Conservation (phyloP, 768 basidiomycete species). For the Auriculariales sp. region DNA sequence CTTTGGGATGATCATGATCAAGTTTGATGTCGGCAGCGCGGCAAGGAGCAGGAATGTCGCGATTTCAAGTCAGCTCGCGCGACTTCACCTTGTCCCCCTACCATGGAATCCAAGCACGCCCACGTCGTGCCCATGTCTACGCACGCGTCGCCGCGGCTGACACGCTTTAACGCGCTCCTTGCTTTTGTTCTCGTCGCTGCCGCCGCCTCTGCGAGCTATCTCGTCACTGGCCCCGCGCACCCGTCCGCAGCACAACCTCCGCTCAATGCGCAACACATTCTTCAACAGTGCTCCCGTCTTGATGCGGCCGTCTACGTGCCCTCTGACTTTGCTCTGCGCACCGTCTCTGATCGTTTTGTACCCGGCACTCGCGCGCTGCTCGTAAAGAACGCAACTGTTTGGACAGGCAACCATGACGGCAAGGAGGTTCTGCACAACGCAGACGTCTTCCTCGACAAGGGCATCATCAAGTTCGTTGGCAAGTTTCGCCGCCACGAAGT, state of each 20-base stretch:
- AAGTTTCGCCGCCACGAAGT: constrained; percentile 18
- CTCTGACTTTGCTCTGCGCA: constrained; percentile 15
- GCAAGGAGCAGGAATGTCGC: no score
- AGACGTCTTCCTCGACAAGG: constrained; percentile 54
- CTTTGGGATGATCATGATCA: no score
- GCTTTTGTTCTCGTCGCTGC: not conserved
- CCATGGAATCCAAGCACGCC: no score
- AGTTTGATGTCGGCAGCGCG: no score
- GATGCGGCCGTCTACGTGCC: constrained; percentile 16
- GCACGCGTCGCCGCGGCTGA: no score
- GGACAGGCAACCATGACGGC: constrained; percentile 45
- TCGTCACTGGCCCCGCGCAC: not conserved
- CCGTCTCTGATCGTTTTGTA: constrained; percentile 48
- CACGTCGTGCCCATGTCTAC: no score
- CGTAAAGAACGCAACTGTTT: constrained; percentile 35
- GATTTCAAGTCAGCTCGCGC: no score
- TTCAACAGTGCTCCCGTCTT: constrained; percentile 15
- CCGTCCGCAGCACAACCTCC: not conserved
- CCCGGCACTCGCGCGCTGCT: constrained; percentile 48
- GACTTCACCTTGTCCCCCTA: no score
- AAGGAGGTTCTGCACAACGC: constrained; percentile 34
- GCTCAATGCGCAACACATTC: constrained; percentile 3
- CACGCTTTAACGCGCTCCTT: not conserved
- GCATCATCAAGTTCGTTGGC: constrained; percentile 45
- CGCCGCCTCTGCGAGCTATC: not conserved